Evolutionary conservation across 345 rosid genomes (phyloP), one percentile per base, ranked within the genome.

Genomic region (Hypericum androsaemum): DNA sequence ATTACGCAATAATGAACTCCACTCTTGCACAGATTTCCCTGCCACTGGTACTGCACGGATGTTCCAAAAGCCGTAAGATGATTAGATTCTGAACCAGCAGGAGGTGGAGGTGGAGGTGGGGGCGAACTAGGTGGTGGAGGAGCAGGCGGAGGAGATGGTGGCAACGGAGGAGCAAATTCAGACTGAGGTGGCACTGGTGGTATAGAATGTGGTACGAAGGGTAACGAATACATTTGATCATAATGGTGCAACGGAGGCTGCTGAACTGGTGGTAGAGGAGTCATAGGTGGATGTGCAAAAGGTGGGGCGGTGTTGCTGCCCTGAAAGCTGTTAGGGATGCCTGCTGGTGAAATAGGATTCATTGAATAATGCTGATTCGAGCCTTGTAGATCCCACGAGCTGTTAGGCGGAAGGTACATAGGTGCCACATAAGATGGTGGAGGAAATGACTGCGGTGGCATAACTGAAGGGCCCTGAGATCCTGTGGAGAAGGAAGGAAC

Each of bases 41-140:
- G 95, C 98, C 97, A 92, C 56, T 72, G 72, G 63, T 67, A 72
- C 61, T 70, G 73, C 64, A 48, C 61, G 32, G 57, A 61, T 39
- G 66, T 79, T 53, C 70, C 74, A 58, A 78, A 70, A 73, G 73
- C 69, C 60, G 58, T 79, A 16, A 43, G 57, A 61, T 58, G 66
- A 49, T 74, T 65, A 60, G 77, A 58, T 64, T 74, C 84, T 39
- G 63, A 59, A 14, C 53, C 15, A 32, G 71, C 72, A 16, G 78
- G 77, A 71, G 80, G 76, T 11, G 73, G 72, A 35, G 73, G 68
- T 0, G 80, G 76, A 37, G 84, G 39, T 28, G 54, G 84, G 10
- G 98, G 88, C 54, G 86, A 85, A 70, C 70, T 73, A 50, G 95
- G 96, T 43, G 94, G 97, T 60, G 95, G 87, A 44, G 98, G 96